These are phyloP conservation scores for Alternaria sp. DNA, from an alignment of 2,329 filamentous ascomycete species.

Conservation along the genomic window DNA sequence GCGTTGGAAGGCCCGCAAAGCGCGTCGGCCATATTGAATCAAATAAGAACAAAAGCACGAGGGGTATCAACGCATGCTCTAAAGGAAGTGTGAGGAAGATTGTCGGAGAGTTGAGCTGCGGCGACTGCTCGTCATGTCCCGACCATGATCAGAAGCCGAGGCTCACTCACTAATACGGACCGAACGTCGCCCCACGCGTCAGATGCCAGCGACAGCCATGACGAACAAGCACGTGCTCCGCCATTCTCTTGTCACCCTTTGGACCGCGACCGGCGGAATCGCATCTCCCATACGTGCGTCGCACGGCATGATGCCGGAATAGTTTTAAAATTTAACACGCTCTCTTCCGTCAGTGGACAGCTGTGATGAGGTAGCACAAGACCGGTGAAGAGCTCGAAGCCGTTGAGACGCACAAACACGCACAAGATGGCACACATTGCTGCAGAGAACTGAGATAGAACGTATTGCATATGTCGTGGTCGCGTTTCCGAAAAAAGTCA, in stretches of 20 bases:
- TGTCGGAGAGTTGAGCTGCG: conserved; percentile 1
- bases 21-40: conserved; percentile 67
- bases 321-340: neutral
- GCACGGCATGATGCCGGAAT: neutral
- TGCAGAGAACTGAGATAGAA: neutral
- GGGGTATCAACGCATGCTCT: conserved; percentile 36
- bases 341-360: neutral
- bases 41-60: conserved; percentile 18
- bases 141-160: conserved; percentile 29
- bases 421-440: neutral
- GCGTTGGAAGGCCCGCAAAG: conserved; percentile 80
- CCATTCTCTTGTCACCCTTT: neutral
- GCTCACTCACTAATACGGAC: conserved; percentile 23
- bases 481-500: neutral
- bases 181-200: conserved; percentile 19
- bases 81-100: conserved; percentile 11
- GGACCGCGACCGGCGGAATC: neutral
- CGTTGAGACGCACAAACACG: neutral
- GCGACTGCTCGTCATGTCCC: conserved; percentile 5
- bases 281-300: neutral
- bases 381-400: conserved; percentile 10
- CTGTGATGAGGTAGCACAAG: neutral
- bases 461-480: neutral
- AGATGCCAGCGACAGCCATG: conserved; percentile 7
- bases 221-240: conserved; percentile 5